Conservation (phyloP, 2,329 filamentous ascomycete species). For the Gaeumannomyces sp. region DNA sequence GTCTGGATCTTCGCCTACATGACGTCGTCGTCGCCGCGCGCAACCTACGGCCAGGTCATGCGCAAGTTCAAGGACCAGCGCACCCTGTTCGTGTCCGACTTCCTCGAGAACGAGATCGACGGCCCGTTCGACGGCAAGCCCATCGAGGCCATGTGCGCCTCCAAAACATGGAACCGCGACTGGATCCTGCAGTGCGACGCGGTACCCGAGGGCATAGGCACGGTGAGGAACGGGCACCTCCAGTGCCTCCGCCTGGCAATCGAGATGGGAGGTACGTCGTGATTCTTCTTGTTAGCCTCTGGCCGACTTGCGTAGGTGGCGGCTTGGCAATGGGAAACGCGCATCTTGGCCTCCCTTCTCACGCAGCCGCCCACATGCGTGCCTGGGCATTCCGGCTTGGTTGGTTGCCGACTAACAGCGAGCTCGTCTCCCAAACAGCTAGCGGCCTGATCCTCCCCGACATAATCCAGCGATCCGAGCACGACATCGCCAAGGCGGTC, state of each 20-base stretch:
- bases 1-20: constrained; percentile 19
- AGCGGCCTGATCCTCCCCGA: constrained; percentile 32
- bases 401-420: background rate
- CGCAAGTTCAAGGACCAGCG: constrained; percentile 26
- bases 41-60: constrained; percentile 15
- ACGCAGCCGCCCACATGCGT: background rate
- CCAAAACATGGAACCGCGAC: constrained; percentile 32
- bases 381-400: background rate
- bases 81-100: constrained; percentile 27
- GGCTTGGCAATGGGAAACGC: background rate
- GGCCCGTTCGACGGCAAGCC: constrained; percentile 25
- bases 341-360: background rate
- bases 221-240: constrained; percentile 37
- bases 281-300: background rate
- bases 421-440: constrained; percentile 12
- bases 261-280: constrained; percentile 36
- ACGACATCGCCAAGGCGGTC: constrained; percentile 21
- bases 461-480: constrained; percentile 26
- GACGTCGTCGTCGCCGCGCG: constrained; percentile 9
- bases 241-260: constrained; percentile 40
- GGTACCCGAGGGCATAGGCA: constrained; percentile 36
- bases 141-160: constrained; percentile 28
- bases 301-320: background rate
- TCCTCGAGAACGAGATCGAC: constrained; percentile 27
- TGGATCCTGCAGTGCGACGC: constrained; percentile 37